Percentiles rank a stretch among this genome's conserved stretches.
These are phyloP conservation scores for Solanum hybrid DNA, from an alignment of 305 asterid genomes.

Conservation along the genomic window DNA sequence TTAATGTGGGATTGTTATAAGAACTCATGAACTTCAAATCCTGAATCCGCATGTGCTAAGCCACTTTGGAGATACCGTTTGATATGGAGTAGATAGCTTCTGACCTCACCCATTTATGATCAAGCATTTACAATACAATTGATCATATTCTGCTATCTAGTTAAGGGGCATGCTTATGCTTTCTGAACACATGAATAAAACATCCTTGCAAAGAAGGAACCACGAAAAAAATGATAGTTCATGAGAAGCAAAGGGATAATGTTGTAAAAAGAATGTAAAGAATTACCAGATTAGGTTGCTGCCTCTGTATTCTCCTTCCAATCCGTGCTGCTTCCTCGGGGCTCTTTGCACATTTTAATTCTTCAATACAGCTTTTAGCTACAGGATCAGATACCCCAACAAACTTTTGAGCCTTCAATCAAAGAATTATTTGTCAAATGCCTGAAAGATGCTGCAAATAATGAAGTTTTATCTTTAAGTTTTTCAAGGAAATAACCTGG, in stretches of 20 bases:
- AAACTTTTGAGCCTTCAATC: conserved; percentile 71
- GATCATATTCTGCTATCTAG: background rate
- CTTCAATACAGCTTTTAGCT: conserved; percentile 47
- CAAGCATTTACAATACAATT: background rate
- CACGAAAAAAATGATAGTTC: background rate
- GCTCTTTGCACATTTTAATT: conserved; percentile 65
- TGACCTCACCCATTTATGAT: background rate
- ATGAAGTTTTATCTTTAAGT: background rate
- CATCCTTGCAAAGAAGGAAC: background rate
- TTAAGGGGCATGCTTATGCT: background rate
- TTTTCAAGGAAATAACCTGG: conserved; percentile 47
- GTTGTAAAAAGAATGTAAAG: background rate
- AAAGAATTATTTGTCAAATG: conserved; percentile 3
- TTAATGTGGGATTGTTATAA: background rate
- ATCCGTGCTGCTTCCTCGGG: conserved; percentile 98
- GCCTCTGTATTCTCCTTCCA: conserved; percentile 82
- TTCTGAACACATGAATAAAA: background rate
- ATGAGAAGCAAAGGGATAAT: background rate
- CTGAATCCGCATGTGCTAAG: background rate
- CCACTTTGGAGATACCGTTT: background rate
- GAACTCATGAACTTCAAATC: background rate
- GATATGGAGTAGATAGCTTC: background rate
- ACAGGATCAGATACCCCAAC: conserved; percentile 51
- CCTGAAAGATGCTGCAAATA: background rate
- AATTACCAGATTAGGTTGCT: conserved; percentile 63